A percentile compares a stretch with the other conserved stretches of the same genome.
Evolutionary conservation across 208 protist species (phyloP).

Genomic region (Trypanosoma theileri): DNA sequence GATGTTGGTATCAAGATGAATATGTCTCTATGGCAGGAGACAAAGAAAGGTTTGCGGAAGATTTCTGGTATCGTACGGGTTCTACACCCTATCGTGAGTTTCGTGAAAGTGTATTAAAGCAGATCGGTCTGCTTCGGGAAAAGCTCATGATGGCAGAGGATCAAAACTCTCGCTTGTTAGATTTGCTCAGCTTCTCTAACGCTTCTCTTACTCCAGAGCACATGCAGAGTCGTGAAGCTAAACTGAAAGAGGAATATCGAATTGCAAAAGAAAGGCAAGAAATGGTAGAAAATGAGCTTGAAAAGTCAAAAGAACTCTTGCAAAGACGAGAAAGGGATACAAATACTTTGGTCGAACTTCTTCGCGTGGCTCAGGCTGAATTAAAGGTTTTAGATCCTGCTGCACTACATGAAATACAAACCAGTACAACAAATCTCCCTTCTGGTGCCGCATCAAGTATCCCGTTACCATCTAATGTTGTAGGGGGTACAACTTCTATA

Average conservation of each 20-base stretch:
- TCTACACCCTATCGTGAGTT: slow-evolving; percentile 85
- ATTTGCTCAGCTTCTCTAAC: slow-evolving; percentile 47
- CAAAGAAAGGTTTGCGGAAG: slow-evolving; percentile 61
- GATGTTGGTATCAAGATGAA: slow-evolving; percentile 90
- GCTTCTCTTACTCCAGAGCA: slow-evolving; percentile 23
- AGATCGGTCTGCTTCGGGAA: slow-evolving; percentile 52
- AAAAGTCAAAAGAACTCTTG: slow-evolving; percentile 33
- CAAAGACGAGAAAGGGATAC: slow-evolving; percentile 58
- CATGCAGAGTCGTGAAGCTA: slow-evolving; percentile 37
- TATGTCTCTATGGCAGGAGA: slow-evolving; percentile 57
- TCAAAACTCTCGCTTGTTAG: slow-evolving; percentile 40
- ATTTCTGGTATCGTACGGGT: slow-evolving; percentile 68
- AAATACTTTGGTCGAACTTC: slow-evolving; percentile 36
- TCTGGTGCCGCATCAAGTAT: not conserved
- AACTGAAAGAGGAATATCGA: slow-evolving; percentile 45
- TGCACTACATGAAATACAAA: slow-evolving; percentile 25
- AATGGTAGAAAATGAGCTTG: slow-evolving; percentile 32
- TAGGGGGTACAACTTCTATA: too few species aligned
- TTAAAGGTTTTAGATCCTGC: slow-evolving; percentile 43
- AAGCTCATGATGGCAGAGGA: slow-evolving; percentile 35
- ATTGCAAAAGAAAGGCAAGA: slow-evolving; percentile 38
- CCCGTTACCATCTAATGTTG: not conserved
- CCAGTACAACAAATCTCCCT: slow-evolving; percentile 9
- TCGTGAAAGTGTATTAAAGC: slow-evolving; percentile 36
- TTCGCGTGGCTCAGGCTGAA: slow-evolving; percentile 51